Evolutionary conservation across 768 basidiomycete genomes (phyloP).

Genomic region (Mycena polygramma): DNA sequence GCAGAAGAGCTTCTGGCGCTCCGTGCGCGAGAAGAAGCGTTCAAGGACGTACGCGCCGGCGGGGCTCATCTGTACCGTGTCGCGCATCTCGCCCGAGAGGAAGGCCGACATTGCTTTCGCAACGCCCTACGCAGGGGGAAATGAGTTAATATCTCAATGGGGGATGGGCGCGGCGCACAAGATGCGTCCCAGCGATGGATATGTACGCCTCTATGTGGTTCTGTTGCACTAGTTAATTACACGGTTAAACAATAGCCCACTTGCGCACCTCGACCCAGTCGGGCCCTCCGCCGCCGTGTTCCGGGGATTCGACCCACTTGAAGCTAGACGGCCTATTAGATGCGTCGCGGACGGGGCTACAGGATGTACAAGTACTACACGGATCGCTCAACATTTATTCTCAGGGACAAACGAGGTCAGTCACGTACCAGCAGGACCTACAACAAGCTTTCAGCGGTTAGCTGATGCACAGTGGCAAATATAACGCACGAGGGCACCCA

Average conservation of each 20-base stretch:
- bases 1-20: constrained; percentile 90
- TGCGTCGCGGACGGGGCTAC: not conserved
- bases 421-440: constrained; percentile 65
- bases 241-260: constrained; percentile 8
- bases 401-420: not conserved
- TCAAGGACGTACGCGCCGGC: constrained; percentile 87
- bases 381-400: not conserved
- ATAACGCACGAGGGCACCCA: constrained; percentile 80
- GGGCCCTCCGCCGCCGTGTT: constrained; percentile 84
- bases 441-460: constrained; percentile 12
- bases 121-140: constrained; percentile 72
- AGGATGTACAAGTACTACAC: constrained; percentile 85
- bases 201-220: constrained; percentile 89
- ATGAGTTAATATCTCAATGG: constrained; percentile 3
- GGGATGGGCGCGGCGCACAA: constrained; percentile 60
- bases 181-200: constrained; percentile 87
- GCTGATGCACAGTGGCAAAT: not conserved
- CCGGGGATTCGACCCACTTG: constrained; percentile 96
- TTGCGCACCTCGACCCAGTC: constrained; percentile 89
- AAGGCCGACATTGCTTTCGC: constrained; percentile 97
- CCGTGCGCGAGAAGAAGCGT: constrained; percentile 90
- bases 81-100: constrained; percentile 92
- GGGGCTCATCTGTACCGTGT: constrained; percentile 88
- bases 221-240: constrained; percentile 49
- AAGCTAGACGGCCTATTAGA: constrained; percentile 62